phyloP scores from a whole-genome alignment of 208 protist genomes.

The Trypanosoma congolense region DNA sequence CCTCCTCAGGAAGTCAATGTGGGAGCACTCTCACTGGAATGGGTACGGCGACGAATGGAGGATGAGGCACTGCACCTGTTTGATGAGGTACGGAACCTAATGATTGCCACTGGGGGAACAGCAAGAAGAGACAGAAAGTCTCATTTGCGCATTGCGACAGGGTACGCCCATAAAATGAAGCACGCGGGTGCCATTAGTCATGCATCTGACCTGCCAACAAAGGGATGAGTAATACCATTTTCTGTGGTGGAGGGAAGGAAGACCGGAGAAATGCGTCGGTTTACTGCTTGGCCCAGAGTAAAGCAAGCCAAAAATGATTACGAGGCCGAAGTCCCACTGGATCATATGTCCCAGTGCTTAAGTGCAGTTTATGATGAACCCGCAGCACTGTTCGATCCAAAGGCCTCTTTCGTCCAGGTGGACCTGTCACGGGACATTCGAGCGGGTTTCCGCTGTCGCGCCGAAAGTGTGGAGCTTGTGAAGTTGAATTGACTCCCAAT shows the following conservation, averaged over 20 bases:
- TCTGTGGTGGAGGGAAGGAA: not conserved
- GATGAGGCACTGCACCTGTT: too few relatives aligned
- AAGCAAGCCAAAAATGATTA: not conserved
- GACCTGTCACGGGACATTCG: not conserved
- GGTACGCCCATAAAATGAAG: too few relatives aligned
- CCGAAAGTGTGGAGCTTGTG: not conserved
- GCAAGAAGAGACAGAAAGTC: too few relatives aligned
- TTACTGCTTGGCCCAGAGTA: constrained; percentile 5
- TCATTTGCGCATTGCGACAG: too few relatives aligned
- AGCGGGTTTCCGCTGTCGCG: not conserved
- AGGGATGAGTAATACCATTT: constrained; percentile 2
- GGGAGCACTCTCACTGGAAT: too few relatives aligned
- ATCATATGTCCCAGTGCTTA: constrained; percentile 5
- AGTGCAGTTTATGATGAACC: constrained; percentile 6
- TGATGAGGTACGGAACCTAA: too few relatives aligned
- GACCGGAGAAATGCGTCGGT: not conserved
- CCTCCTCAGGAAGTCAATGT: too few relatives aligned
- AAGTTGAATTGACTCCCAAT: not conserved
- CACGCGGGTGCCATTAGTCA: not conserved
- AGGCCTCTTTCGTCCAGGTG: constrained; percentile 3
- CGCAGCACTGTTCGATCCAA: constrained; percentile 5
- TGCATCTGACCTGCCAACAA: constrained; percentile 2
- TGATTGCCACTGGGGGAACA: too few relatives aligned
- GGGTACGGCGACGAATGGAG: too few relatives aligned
- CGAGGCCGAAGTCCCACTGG: constrained; percentile 9